Conservation (phyloP, 78 protist genomes). For the Diacronema lutheri region DNA sequence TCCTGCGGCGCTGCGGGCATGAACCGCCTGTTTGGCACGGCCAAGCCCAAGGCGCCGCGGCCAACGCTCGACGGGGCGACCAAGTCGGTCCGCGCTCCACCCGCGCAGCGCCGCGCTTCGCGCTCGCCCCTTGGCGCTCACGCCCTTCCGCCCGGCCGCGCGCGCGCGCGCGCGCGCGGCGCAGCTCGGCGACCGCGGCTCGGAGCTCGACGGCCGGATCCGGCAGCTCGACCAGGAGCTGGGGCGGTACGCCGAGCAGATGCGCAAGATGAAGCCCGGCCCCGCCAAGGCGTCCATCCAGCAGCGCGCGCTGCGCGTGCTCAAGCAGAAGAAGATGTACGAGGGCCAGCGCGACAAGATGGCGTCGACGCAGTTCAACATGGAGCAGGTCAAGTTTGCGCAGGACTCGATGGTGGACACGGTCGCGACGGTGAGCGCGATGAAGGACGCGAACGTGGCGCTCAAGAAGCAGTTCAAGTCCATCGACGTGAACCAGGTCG, state of each 20-base stretch:
- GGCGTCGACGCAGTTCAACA: not conserved
- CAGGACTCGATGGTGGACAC: not conserved
- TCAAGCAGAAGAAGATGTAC: slow-evolving; percentile 7
- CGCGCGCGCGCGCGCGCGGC: no score
- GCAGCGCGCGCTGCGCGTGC: not conserved
- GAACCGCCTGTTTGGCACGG: slow-evolving; percentile 1
- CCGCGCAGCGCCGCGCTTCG: no score
- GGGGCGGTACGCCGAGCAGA: not conserved
- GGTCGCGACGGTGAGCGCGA: not conserved
- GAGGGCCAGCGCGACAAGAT: not conserved
- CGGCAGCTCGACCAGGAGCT: not conserved
- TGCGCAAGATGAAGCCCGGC: slow-evolving; percentile 1
- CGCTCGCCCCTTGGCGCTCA: no score
- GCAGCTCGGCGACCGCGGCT: not conserved
- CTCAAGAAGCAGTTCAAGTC: slow-evolving; percentile 5
- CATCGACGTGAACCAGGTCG: not conserved
- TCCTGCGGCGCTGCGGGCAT: not conserved
- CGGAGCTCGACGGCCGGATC: not conserved
- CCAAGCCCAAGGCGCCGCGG: not conserved
- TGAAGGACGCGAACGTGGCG: not conserved
- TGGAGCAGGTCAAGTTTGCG: not conserved
- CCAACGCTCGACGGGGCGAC: not conserved
- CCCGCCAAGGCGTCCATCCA: not conserved
- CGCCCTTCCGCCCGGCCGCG: no score
- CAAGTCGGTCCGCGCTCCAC: no score